Base-by-base conservation (phyloP, 2,329 filamentous ascomycete genomes). In the Rhinocladiella mackenziei region DNA sequence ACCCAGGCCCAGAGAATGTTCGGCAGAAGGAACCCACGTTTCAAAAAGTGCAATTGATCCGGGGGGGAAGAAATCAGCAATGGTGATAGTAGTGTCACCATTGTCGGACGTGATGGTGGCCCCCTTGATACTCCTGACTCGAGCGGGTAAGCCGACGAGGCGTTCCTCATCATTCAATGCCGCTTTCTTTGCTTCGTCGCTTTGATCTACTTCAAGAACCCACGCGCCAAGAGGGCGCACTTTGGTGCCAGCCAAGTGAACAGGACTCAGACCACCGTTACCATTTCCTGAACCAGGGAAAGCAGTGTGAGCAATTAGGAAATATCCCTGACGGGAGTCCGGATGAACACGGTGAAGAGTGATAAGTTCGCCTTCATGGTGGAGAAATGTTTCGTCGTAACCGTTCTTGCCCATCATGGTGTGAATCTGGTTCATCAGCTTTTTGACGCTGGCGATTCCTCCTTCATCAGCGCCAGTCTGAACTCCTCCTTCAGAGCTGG, bases 341-440 rank as follows among this genome's bases (percentile, higher is more conserved):
- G 91, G 92, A 60, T 98, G 89, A 2, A 97, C 88, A 50, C 94
- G 78, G 64, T 98, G 92, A 5, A 98, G 88, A 1, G 92, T 98
- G 59, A 98, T 85, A 62, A 95, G 96, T 64, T 98, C 86, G 43
- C 87, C 85, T 53, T 97, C 89, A 62, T 98, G 92, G 61, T 98
- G 91, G 40, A 98, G 88, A 60, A 96, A 91, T 5, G 89, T 95
- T 65, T 98, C 92, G 43, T 89, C 84, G 61, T 94, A 98, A 14
- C 85, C 86, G 53, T 97, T 88, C 60, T 89, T 86, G 51, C 92
- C 92, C 92, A 98, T 97, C 52, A 89, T 76, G 5, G 83, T 89
- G 64, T 98, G 94, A 37, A 98, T 91, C 60, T 91, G 82, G 64
- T 98, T 98, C 49, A 98, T 74, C 7, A 97, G 74, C 63, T 91